These are phyloP conservation scores for Alloteropsis angusta DNA, from an alignment of 202 grass and related monocot species.

Conservation along the genomic window DNA sequence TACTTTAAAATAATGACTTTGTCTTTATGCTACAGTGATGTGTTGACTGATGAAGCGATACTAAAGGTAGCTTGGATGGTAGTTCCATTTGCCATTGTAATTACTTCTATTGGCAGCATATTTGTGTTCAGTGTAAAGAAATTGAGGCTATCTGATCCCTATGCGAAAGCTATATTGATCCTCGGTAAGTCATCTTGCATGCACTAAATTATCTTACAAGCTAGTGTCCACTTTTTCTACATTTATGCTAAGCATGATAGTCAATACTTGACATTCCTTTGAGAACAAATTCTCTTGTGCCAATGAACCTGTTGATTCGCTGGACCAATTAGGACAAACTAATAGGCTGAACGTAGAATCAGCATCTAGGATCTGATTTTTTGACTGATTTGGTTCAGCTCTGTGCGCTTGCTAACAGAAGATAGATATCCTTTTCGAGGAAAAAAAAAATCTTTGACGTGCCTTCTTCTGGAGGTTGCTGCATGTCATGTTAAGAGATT, in stretches of 20 bases:
- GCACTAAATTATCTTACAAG: constrained; percentile 12
- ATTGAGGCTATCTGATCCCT: constrained; percentile 70
- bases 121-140: constrained; percentile 73
- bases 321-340: not conserved
- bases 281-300: not conserved
- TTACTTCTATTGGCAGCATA: constrained; percentile 53
- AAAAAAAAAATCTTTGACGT: not conserved
- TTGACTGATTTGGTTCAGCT: not conserved
- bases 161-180: constrained; percentile 82
- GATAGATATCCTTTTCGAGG: not conserved
- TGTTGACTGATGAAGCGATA: constrained; percentile 48
- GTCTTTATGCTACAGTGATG: constrained; percentile 50
- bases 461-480: not conserved
- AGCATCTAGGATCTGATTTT: not conserved
- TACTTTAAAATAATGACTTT: not conserved
- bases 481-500: not conserved
- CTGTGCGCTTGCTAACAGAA: not conserved
- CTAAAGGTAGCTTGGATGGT: constrained; percentile 90
- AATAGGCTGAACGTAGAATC: not conserved
- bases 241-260: not conserved
- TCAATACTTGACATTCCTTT: not conserved
- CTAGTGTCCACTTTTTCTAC: not conserved
- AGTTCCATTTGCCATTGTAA: constrained; percentile 75
- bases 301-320: constrained; percentile 13
- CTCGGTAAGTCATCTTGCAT: constrained; percentile 49